phyloP scores from a whole-genome alignment of 176 grass and related monocot genomes.

The Phyllostachys edulis region DNA sequence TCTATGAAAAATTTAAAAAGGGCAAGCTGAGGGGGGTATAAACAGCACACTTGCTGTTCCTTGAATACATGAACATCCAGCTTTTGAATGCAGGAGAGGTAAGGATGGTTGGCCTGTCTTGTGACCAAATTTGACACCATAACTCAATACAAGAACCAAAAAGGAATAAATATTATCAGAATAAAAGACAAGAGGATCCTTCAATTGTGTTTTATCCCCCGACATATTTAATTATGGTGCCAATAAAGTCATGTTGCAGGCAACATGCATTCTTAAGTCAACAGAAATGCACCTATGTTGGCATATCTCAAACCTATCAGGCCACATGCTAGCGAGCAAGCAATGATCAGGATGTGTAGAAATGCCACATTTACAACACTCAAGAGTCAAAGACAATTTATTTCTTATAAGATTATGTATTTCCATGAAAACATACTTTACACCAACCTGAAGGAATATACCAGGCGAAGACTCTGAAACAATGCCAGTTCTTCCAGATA shows the following conservation, averaged over 20 bases:
- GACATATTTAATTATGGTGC: background rate
- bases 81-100: background rate
- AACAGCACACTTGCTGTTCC: background rate
- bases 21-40: background rate
- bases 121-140: background rate
- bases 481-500: constrained; percentile 82
- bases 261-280: background rate
- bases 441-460: constrained; percentile 87
- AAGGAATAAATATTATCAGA: background rate
- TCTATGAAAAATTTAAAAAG: background rate
- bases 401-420: background rate
- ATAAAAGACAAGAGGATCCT: background rate
- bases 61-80: background rate
- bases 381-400: background rate
- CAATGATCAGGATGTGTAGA: constrained; percentile 8
- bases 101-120: background rate
- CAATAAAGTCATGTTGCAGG: background rate
- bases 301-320: constrained; percentile 3
- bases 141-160: background rate
- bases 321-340: background rate
- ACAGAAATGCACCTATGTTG: background rate
- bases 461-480: constrained; percentile 83
- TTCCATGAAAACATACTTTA: constrained; percentile 13
- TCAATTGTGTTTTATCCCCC: background rate
- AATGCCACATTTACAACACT: constrained; percentile 7